Base-by-base conservation (phyloP, 2,329 filamentous ascomycete species). In the Aspergillus tubingensis region DNA sequence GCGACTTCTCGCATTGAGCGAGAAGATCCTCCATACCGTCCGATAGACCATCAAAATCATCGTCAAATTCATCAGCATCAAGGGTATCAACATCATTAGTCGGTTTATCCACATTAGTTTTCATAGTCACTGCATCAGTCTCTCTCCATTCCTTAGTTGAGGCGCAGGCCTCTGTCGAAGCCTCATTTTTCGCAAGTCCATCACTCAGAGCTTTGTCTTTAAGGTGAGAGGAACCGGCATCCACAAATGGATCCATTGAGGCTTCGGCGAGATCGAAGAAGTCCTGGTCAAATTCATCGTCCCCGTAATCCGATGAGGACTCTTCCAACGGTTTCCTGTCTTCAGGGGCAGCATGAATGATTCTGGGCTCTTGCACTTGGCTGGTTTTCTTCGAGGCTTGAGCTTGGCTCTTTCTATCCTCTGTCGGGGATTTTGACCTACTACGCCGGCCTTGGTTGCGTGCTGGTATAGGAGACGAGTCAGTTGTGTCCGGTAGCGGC, bases 1-100 rank as follows among this genome's bases (percentile, higher is more conserved):
- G 59, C 41, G 79, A 76, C 8, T 71, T 76, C 62, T 86, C 84
- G 68, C 83, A 86, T 54, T 84, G 73, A 17, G 84, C 85, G 47
- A 84, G 79, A 41, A 87, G 77, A 56, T 85, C 80, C 63, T 87
- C 83, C 54, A 88, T 72, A 67, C 86, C 84, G 60, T 84, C 86
- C 4, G 78, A 81, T 65, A 86, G 82, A 6, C 84, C 77, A 50
- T 88, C 85, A 62, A 88, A 87, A 59, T 90, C 88, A 63, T 91
- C 88, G 49, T 83, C 88, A 75, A 90, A 89, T 48, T 89, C 88
- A 54, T 89, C 85, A 47, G 80, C 76, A 44, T 62, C 54, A 51
- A 48, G 27, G n/a, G 44, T 41, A 54, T 53, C 17, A 17, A 61
- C 50, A 21, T 15, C 32, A 27, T 58, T 61, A 11, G 43, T 25